Percentiles rank a stretch among this genome's conserved stretches.
These are phyloP conservation scores for Tolypocladium pustulatum DNA, from an alignment of 2,329 filamentous ascomycete species.

Conservation along the genomic window DNA sequence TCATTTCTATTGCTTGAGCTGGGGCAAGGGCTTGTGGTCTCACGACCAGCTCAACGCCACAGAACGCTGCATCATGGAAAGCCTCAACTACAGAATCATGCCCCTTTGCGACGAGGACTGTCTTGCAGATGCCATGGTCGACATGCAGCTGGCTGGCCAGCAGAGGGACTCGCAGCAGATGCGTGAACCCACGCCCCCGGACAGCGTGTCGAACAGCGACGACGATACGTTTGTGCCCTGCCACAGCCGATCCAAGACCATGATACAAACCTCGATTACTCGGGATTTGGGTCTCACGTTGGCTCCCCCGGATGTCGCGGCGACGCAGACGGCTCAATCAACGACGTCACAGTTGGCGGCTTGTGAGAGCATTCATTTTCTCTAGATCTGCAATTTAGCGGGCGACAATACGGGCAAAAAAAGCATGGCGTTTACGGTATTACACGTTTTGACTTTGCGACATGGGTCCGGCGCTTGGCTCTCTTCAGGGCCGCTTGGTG, in stretches of 20 bases:
- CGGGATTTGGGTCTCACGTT: slow-evolving; percentile 14
- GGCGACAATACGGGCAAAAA: neutral
- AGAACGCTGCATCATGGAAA: slow-evolving; percentile 54
- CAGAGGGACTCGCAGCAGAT: slow-evolving; percentile 14
- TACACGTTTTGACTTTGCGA: slow-evolving; percentile 1
- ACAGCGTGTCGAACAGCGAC: slow-evolving; percentile 16
- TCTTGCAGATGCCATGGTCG: slow-evolving; percentile 47
- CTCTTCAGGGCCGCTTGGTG: neutral
- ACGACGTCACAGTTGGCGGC: slow-evolving; percentile 7
- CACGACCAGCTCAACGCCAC: slow-evolving; percentile 53
- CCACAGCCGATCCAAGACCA: slow-evolving; percentile 25
- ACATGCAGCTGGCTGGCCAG: slow-evolving; percentile 50
- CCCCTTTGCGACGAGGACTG: slow-evolving; percentile 46
- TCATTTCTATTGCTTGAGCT: slow-evolving; percentile 39
- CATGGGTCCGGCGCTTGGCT: slow-evolving; percentile 7
- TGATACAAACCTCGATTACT: slow-evolving; percentile 11
- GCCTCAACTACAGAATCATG: slow-evolving; percentile 51
- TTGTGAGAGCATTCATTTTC: neutral
- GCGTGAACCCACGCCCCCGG: slow-evolving; percentile 18
- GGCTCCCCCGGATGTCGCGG: slow-evolving; percentile 15
- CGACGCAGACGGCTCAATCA: slow-evolving; percentile 5
- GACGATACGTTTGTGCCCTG: slow-evolving; percentile 16
- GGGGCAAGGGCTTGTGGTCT: slow-evolving; percentile 48
- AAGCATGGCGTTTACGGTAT: neutral
- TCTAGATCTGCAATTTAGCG: neutral